Evolutionary conservation across 495 filamentous ascomycete species (phyloP), one percentile per base, ranked within the genome.

Genomic region (Tuber brumale): DNA sequence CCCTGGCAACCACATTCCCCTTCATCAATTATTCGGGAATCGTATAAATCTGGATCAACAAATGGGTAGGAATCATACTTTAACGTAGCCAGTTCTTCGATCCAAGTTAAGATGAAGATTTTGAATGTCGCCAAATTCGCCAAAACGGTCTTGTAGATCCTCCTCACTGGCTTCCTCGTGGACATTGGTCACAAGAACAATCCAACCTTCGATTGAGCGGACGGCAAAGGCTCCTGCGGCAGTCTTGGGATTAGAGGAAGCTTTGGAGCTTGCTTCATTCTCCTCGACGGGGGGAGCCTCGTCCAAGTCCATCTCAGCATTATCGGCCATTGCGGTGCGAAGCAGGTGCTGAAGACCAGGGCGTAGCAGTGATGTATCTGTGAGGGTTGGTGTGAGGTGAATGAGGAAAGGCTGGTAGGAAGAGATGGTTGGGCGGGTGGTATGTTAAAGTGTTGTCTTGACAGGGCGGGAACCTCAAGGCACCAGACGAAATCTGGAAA

Each of bases 121-220:
- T 89, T 97, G 96, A 83, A 99, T 97, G 85, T 97, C 94, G 76
- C 96, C 96, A 83, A 90, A 97, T 81, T 99, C 96, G 72, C 92
- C 93, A 85, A 99, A 99, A 80, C 92, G 88, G 83, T 99, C 96
- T 73, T 92, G 94, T 43, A 99, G 85, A 77, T 97, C 94, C 85
- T 99, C 96, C 86, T 99, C 96, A 81, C 91, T 93, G 27, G 96
- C 93, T 85, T 99, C 96, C 84, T 98, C 96, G 84, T 99, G 95
- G 61, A 98, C 93, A 84, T 98, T 97, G 31, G 94, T 97, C 76
- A 91, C 94, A 75, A 97, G 91, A 78, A 99, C 88, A 85, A 99
- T 98, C 96, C 96, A 99, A 79, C 96, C 96, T 84, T 99, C 96
- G 84, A 99, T 97, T 77, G 93, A 97, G 84, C 96, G 93, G 72